These are phyloP conservation scores for Lichtheimia ornata DNA, from an alignment of 371 early-diverging fungal genomes.

Conservation along the genomic window DNA sequence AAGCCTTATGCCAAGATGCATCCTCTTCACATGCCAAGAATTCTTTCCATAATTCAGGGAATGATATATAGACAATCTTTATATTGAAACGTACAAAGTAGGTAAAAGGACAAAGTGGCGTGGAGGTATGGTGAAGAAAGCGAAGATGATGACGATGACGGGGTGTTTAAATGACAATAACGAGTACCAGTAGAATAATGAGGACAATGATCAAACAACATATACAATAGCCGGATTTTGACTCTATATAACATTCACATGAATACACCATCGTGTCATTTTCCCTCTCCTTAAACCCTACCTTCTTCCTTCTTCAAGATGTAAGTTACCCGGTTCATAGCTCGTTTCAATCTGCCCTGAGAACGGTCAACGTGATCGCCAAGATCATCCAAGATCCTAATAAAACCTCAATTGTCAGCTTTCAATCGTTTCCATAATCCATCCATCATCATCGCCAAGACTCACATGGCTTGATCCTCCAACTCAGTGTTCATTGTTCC, in stretches of 20 bases:
- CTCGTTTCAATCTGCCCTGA: constrained; percentile 48
- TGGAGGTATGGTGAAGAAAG: not conserved
- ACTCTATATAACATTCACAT: constrained; percentile 31
- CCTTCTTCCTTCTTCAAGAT: constrained; percentile 66
- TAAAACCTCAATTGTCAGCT: not conserved
- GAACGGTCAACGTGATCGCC: constrained; percentile 62
- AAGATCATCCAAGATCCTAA: constrained; percentile 57
- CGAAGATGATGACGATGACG: not conserved
- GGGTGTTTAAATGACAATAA: constrained; percentile 42
- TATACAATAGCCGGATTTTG: constrained; percentile 62
- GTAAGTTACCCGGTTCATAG: constrained; percentile 56
- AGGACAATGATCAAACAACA: constrained; percentile 61
- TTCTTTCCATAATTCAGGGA: no score
- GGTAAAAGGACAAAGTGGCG: not conserved
- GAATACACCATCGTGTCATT: not conserved
- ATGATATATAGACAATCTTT: no score
- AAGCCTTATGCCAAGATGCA: no score
- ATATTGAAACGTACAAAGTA: not conserved
- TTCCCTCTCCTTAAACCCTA: constrained; percentile 15
- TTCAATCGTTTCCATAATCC: not conserved
- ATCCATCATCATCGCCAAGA: not conserved
- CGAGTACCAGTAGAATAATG: constrained; percentile 57
- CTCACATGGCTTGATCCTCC: constrained; percentile 60
- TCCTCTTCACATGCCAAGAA: no score
- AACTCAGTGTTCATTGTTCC: constrained; percentile 63